Evolutionary conservation across 768 basidiomycete species (phyloP).

Genomic region (Mycena maculata): DNA sequence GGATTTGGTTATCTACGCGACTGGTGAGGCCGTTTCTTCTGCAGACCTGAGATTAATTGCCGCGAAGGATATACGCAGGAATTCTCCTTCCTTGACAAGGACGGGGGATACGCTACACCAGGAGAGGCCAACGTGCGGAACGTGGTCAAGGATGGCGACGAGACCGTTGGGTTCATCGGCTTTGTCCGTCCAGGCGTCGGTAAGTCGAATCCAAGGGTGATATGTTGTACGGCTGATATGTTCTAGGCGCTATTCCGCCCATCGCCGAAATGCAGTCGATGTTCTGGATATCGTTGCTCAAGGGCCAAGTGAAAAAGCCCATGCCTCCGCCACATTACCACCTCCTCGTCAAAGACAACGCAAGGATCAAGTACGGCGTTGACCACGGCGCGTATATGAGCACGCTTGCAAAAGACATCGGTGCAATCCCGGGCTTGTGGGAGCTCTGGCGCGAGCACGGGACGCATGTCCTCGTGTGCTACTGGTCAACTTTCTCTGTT

Average conservation of each 20-base stretch:
- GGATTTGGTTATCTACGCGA: constrained; percentile 61
- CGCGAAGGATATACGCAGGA: constrained; percentile 55
- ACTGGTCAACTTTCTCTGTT: constrained; percentile 54
- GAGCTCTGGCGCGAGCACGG: constrained; percentile 63
- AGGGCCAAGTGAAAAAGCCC: constrained; percentile 55
- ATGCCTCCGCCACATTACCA: constrained; percentile 63
- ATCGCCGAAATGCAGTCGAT: constrained; percentile 71
- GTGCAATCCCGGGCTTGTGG: constrained; percentile 61
- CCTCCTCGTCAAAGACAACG: constrained; percentile 60
- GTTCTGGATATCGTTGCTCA: constrained; percentile 65
- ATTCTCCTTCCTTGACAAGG: constrained; percentile 53
- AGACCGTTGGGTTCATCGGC: constrained; percentile 64
- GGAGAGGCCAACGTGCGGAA: constrained; percentile 58
- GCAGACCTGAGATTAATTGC: not conserved
- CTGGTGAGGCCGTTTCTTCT: constrained; percentile 28
- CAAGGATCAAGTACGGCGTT: constrained; percentile 70
- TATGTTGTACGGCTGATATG: constrained; percentile 26
- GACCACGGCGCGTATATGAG: constrained; percentile 69
- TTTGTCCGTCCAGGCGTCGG: constrained; percentile 70
- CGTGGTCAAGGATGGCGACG: constrained; percentile 55
- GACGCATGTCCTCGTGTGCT: constrained; percentile 60
- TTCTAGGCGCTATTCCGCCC: constrained; percentile 64
- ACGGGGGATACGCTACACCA: constrained; percentile 53
- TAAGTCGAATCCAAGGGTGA: constrained; percentile 35
- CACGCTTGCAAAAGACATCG: constrained; percentile 67